Percentiles rank a stretch among this genome's conserved stretches.
These are phyloP conservation scores for Aspergillus fumigatiaffinis DNA, from an alignment of 2,329 filamentous ascomycete species.

Conservation along the genomic window DNA sequence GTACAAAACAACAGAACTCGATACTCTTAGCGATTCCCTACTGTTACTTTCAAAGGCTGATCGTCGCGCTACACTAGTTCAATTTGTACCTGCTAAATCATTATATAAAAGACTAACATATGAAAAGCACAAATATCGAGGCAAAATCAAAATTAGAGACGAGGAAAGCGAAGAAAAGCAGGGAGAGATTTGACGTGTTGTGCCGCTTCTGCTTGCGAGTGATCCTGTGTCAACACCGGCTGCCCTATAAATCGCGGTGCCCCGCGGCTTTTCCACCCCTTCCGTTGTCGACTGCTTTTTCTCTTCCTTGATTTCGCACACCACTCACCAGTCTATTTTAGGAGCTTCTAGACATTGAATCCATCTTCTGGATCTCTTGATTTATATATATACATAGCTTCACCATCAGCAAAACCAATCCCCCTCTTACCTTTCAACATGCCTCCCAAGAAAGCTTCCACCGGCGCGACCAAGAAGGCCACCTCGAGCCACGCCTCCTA, in stretches of 20 bases:
- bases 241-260: conserved; percentile 42
- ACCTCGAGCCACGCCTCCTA: conserved; percentile 59
- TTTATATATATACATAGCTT: conserved; percentile 11
- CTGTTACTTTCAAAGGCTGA: background rate
- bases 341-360: conserved; percentile 9
- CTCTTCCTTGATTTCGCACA: conserved; percentile 18
- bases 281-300: conserved; percentile 34
- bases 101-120: background rate
- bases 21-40: background rate
- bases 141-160: conserved; percentile 10
- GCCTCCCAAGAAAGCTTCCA: conserved; percentile 62
- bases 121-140: conserved; percentile 3
- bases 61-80: background rate
- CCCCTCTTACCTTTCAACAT: conserved; percentile 42
- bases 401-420: conserved; percentile 3
- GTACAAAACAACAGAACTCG: background rate
- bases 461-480: conserved; percentile 56
- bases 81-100: background rate
- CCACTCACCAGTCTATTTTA: conserved; percentile 15
- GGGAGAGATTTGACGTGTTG: conserved; percentile 21
- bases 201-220: conserved; percentile 21
- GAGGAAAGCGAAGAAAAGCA: conserved; percentile 10
- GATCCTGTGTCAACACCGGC: conserved; percentile 42
- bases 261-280: conserved; percentile 38
- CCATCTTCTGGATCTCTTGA: conserved; percentile 4